Conservation (phyloP, 768 basidiomycete genomes). For the Leccinellum luteum region DNA sequence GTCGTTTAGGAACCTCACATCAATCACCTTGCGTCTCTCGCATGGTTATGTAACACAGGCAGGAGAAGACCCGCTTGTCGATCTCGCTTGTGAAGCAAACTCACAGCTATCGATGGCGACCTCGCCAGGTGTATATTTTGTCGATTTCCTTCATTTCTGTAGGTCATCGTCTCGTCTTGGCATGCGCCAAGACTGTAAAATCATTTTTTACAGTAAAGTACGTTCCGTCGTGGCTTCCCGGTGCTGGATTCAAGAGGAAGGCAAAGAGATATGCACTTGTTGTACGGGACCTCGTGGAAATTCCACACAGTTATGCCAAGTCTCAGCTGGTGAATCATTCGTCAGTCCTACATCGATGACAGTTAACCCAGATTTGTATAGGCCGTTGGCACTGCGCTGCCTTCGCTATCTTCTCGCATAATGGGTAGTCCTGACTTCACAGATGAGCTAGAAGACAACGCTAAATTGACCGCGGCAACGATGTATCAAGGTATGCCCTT, state of each 20-base stretch:
- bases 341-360: not conserved
- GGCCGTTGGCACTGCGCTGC: conserved; percentile 14
- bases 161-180: not conserved
- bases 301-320: conserved; percentile 9
- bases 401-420: conserved; percentile 13
- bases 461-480: conserved; percentile 17
- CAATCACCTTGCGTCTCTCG: conserved; percentile 34
- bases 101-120: conserved; percentile 16
- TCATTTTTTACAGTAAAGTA: conserved; percentile 19
- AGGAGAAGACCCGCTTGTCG: conserved; percentile 37
- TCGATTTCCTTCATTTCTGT: conserved; percentile 21
- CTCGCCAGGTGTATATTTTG: conserved; percentile 2
- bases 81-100: conserved; percentile 26
- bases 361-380: not conserved
- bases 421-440: conserved; percentile 9
- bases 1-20: conserved; percentile 4
- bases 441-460: conserved; percentile 12
- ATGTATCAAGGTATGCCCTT: conserved; percentile 11
- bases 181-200: too few species aligned
- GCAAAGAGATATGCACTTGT: conserved; percentile 11
- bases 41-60: conserved; percentile 40
- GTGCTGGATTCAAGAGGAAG: conserved; percentile 16
- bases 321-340: conserved; percentile 17
- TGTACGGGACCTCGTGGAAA: conserved; percentile 1
- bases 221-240: conserved; percentile 22